These are phyloP conservation scores for Diphasiastrum complanatum DNA, from an alignment of 83 land plant genomes.

Conservation along the genomic window DNA sequence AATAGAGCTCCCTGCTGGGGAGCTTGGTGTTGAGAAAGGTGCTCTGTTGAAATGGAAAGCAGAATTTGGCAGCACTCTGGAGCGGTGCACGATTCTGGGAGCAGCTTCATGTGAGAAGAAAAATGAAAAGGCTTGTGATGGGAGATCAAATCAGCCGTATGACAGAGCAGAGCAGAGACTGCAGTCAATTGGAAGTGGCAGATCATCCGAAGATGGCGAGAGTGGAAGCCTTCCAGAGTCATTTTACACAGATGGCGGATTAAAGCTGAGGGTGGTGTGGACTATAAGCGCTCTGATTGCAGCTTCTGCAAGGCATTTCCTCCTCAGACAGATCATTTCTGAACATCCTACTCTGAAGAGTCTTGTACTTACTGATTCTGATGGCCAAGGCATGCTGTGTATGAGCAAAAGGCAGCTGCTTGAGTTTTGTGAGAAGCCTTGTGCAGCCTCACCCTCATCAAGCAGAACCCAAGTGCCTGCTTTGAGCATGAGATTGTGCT, in stretches of 20 bases:
- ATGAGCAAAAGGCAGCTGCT: constrained; percentile 11
- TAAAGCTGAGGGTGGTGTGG: constrained; percentile 8
- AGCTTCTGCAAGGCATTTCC: constrained; percentile 5
- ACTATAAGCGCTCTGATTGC: constrained; percentile 15
- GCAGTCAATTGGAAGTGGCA: too few relatives aligned
- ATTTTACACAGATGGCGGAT: constrained; percentile 10
- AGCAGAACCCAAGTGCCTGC: background rate
- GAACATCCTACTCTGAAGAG: constrained; percentile 16
- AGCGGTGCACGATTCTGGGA: constrained; percentile 8
- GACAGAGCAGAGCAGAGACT: background rate
- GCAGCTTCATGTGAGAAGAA: background rate
- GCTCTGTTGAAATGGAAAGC: constrained; percentile 11
- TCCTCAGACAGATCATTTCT: constrained; percentile 3
- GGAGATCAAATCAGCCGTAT: too few relatives aligned
- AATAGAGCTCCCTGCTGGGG: constrained; percentile 10
- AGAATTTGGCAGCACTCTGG: constrained; percentile 12
- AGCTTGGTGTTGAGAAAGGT: constrained; percentile 6
- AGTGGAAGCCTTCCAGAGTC: constrained; percentile 10
- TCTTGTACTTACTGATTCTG: constrained; percentile 7
- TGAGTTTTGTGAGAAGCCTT: constrained; percentile 1
- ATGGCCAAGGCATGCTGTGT: constrained; percentile 14
- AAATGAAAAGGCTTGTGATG: too few relatives aligned
- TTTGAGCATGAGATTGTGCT: background rate
- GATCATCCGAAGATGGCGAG: too few relatives aligned
- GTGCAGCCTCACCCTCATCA: background rate